Evolutionary conservation across 2,329 filamentous ascomycete species (phyloP).

Genomic region (Colletotrichum tamarilloi): DNA sequence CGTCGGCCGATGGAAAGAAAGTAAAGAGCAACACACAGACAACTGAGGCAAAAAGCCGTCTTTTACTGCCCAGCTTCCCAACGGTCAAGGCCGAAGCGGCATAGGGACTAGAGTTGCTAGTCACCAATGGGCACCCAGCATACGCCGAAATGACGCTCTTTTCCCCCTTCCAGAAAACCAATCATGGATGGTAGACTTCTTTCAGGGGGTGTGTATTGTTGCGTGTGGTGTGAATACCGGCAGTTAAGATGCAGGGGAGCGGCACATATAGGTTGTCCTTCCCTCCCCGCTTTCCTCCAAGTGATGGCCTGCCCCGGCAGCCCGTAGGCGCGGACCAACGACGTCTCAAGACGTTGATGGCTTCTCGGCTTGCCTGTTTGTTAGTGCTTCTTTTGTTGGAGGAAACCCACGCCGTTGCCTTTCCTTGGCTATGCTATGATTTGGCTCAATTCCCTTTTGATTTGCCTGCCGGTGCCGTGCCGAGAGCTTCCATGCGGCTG

Average conservation of each 20-base stretch:
- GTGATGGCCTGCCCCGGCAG: background rate
- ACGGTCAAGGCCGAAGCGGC: background rate
- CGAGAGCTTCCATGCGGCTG: background rate
- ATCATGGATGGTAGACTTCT: constrained; percentile 12
- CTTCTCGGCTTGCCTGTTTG: background rate
- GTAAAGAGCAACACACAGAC: background rate
- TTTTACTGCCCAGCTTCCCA: background rate
- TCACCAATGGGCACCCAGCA: background rate
- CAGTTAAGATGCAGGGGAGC: constrained; percentile 35
- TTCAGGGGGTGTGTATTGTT: background rate
- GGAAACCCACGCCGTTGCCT: background rate
- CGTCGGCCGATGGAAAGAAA: background rate
- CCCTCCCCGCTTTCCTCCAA: background rate
- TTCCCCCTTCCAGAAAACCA: background rate
- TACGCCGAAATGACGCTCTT: constrained; percentile 20
- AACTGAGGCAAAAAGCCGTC: background rate
- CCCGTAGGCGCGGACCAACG: constrained; percentile 22
- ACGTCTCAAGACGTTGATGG: background rate
- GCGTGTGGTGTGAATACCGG: constrained; percentile 15
- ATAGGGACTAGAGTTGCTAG: background rate
- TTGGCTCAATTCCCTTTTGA: background rate
- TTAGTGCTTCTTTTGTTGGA: background rate
- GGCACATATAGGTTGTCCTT: constrained; percentile 20
- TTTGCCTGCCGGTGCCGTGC: background rate
- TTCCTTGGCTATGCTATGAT: background rate